A percentile compares a stretch with the other conserved stretches of the same genome.
Evolutionary conservation across 225 moss, liverwort and hornwort species (phyloP).

Genomic region (Climacium dendroides): DNA sequence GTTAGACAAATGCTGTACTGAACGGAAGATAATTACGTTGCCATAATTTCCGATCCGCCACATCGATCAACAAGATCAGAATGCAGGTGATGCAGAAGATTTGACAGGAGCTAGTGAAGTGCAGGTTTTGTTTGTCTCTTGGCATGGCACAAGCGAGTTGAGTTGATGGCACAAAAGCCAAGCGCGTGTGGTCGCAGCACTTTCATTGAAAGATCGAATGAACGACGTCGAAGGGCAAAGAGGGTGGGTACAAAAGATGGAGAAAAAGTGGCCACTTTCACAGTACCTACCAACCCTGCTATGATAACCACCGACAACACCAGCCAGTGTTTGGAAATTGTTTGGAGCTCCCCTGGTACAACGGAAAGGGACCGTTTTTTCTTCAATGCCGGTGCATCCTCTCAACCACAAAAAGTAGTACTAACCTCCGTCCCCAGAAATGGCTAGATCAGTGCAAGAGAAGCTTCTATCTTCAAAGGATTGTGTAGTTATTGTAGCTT

Average conservation of each 20-base stretch:
- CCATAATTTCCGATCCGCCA: neutral
- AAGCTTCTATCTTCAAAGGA: no score
- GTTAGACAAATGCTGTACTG: neutral
- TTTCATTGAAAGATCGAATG: neutral
- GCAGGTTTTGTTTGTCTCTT: neutral
- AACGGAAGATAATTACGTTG: no score
- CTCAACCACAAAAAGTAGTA: neutral
- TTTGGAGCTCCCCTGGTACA: neutral
- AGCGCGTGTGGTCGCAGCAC: neutral
- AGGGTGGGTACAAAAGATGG: neutral
- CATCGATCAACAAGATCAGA: neutral
- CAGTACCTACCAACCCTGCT: neutral
- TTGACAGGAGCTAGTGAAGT: neutral
- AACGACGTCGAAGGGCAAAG: neutral
- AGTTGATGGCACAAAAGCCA: neutral
- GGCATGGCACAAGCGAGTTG: neutral
- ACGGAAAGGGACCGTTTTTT: neutral
- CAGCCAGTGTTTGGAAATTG: neutral
- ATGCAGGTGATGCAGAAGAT: neutral
- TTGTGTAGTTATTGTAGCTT: no score
- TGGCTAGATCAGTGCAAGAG: no score
- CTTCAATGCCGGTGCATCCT: neutral
- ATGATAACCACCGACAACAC: neutral
- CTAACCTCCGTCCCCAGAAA: no score
- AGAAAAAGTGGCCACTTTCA: neutral